Evolutionary conservation across 176 grass and related monocot genomes (phyloP).

Genomic region (Saccharum spontaneum): DNA sequence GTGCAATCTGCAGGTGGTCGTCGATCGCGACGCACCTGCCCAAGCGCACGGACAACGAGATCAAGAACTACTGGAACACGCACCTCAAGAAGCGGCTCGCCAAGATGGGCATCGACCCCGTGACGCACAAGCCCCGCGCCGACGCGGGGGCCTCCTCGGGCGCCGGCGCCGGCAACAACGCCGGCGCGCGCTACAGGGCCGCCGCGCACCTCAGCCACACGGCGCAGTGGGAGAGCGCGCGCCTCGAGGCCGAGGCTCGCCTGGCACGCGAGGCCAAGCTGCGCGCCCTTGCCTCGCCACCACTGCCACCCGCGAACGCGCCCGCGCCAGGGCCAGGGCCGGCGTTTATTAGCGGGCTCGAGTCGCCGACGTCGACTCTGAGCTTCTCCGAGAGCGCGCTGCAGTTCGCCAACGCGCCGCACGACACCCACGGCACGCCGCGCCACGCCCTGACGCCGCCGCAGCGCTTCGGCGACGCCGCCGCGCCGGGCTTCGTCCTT

Average conservation of each 20-base stretch:
- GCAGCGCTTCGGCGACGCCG: background rate
- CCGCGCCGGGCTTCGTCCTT: background rate
- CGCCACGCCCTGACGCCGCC: background rate
- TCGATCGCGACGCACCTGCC: no score
- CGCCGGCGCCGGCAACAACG: background rate
- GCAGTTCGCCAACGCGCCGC: background rate
- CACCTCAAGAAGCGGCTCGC: slow-evolving; percentile 91
- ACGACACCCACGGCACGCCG: background rate
- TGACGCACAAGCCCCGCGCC: slow-evolving; percentile 67
- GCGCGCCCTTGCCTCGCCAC: slow-evolving; percentile 35
- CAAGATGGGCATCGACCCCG: slow-evolving; percentile 84
- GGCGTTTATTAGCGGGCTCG: slow-evolving; percentile 29
- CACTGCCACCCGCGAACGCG: background rate
- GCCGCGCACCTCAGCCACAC: slow-evolving; percentile 86
- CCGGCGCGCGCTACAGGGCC: slow-evolving; percentile 28
- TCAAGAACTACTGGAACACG: slow-evolving; percentile 99
- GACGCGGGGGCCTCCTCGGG: slow-evolving; percentile 9
- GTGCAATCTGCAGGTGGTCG: no score
- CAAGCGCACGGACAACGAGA: slow-evolving; percentile 70
- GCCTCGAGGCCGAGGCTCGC: slow-evolving; percentile 83
- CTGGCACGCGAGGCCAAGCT: slow-evolving; percentile 71
- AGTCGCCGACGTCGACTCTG: slow-evolving; percentile 66
- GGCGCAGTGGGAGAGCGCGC: slow-evolving; percentile 86
- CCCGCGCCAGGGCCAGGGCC: background rate
- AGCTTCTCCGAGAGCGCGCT: slow-evolving; percentile 53